Base-by-base conservation (phyloP, 257 asterid species). In the Coffea canephora region DNA sequence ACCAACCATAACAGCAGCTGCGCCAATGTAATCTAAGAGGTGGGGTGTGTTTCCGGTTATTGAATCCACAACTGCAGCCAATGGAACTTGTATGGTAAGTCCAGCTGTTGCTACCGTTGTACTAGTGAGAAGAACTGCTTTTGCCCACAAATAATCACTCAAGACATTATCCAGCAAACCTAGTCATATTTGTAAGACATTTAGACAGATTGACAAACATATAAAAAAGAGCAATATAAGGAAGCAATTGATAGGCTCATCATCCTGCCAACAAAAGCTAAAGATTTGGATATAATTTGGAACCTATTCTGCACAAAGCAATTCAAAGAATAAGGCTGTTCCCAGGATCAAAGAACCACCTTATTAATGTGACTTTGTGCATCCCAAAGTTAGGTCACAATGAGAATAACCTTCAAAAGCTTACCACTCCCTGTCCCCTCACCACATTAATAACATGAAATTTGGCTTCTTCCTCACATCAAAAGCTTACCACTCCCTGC, bases 61-160 rank as follows among this genome's bases (percentile, higher is more conserved):
- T 19, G 90, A 46, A 86, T 96, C 99, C 75, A 94, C 96, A 55
- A 96, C 66, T 43, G 97, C 97, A 23, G 99, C 98, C 75, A 96
- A 85, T 1, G 97, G 99, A 41, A 94, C 98, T 88, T 96, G 98
- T 77, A 96, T 92, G 3, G 98, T 88, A n/a, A 96, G 95, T 66
- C 99, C 98, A 6, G 99, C 97, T 48, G 98, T 90, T 41, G 99
- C 98, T 62, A 96, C 99, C 13, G 99, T 94, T 9, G 97, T 96
- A 18, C 93, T 86, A 27, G 99, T 96, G 61, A 96, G 92, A 74
- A 96, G 97, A 73, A 96, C 95, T 1, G 99, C 98, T 83, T 96
- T 96, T 68, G 98, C 99, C 99, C 99, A 96, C 31, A 94, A 81
- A 83, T 93, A 96, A 84, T 96, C 99, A 52, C 99, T 96, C 91